Percentiles rank a stretch among this genome's conserved stretches.
Evolutionary conservation across 1,284 basidiomycete genomes (phyloP).

Genomic region (Apiotrichum mycotoxinovorans): DNA sequence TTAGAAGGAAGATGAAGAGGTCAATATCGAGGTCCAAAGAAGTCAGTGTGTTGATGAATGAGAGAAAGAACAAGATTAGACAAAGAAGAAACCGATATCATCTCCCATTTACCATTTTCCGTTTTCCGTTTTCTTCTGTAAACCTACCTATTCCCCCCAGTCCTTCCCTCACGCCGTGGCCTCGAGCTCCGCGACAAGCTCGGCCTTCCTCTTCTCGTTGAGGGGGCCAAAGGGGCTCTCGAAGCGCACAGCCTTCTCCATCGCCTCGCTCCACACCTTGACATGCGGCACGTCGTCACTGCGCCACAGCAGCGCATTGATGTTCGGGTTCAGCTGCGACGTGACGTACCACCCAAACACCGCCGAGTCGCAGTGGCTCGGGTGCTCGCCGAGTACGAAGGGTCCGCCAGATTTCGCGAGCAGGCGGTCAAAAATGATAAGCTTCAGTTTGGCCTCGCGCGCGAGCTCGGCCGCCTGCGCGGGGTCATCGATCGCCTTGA

Average conservation of each 20-base stretch:
- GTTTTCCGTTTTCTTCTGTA: background rate
- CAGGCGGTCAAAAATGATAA: background rate
- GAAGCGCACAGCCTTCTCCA: constrained; percentile 1
- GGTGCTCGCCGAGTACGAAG: constrained; percentile 7
- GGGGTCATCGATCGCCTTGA: background rate
- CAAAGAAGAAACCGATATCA: too few relatives aligned
- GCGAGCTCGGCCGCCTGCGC: background rate
- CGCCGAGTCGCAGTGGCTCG: constrained; percentile 21
- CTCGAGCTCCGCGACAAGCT: background rate
- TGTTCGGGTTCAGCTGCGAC: constrained; percentile 10
- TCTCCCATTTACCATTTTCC: too few relatives aligned
- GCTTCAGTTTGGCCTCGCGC: too few relatives aligned
- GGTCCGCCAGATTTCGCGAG: constrained; percentile 1
- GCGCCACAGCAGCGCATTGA: constrained; percentile 15
- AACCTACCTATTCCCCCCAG: constrained; percentile 61
- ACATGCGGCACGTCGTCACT: constrained; percentile 14
- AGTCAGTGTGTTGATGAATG: too few relatives aligned
- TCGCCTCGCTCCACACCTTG: constrained; percentile 17
- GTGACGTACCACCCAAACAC: constrained; percentile 22
- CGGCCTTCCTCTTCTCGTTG: background rate
- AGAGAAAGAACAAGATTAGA: too few relatives aligned
- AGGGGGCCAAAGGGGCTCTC: background rate
- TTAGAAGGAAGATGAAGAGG: too few relatives aligned
- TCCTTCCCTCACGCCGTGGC: background rate
- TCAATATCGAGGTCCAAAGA: too few relatives aligned